Evolutionary conservation across 1,284 basidiomycete genomes (phyloP).

Genomic region (Austroboletus novae-zelandiae): DNA sequence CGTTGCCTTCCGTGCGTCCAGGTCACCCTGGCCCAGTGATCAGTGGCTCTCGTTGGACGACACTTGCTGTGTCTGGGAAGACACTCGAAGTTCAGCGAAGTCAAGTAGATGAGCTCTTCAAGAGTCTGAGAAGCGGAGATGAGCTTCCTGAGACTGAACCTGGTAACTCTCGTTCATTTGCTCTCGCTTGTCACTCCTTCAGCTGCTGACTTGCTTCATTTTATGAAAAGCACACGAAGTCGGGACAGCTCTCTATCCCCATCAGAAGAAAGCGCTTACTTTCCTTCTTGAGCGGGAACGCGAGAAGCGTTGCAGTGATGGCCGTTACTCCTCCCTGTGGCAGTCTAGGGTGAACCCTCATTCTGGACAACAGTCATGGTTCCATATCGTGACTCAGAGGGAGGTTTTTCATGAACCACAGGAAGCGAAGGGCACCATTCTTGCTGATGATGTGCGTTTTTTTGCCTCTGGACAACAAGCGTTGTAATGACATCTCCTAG

Average conservation of each 20-base stretch:
- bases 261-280: slow-evolving; percentile 97
- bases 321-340: slow-evolving; percentile 76
- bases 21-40: slow-evolving; percentile 42
- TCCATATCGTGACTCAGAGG: slow-evolving; percentile 84
- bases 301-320: slow-evolving; percentile 54
- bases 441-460: slow-evolving; percentile 86
- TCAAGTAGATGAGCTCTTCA: slow-evolving; percentile 94
- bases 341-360: slow-evolving; percentile 55
- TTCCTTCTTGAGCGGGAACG: slow-evolving; percentile 95
- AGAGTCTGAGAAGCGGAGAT: slow-evolving; percentile 82
- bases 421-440: slow-evolving; percentile 86
- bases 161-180: slow-evolving; percentile 52
- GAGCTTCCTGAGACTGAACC: slow-evolving; percentile 86
- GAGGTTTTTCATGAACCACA: slow-evolving; percentile 65
- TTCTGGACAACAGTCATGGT: slow-evolving; percentile 58
- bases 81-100: slow-evolving; percentile 89
- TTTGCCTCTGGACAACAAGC: slow-evolving; percentile 8
- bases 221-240: slow-evolving; percentile 66
- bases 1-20: slow-evolving; percentile 42
- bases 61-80: slow-evolving; percentile 63
- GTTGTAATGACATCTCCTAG: slow-evolving; percentile 40
- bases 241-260: slow-evolving; percentile 89
- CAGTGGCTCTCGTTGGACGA: slow-evolving; percentile 53
- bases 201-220: slow-evolving; percentile 17
- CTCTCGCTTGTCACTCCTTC: slow-evolving; percentile 5